phyloP scores from a whole-genome alignment of 2,329 filamentous ascomycete genomes.

The Amesomyces nigricolor region DNA sequence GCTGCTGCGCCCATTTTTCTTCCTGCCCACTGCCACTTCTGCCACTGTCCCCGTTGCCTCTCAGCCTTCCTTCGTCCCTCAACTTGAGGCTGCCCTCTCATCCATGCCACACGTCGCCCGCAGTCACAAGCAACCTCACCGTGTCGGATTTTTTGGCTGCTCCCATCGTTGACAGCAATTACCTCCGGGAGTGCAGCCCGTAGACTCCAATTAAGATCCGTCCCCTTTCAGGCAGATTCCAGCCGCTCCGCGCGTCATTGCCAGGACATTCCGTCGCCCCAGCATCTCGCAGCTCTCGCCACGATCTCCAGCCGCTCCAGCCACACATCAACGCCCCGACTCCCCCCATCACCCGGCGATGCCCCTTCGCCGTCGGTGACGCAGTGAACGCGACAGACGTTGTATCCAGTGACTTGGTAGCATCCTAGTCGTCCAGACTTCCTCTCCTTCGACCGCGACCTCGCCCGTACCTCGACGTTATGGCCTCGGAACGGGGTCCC shows the following conservation, averaged over 20 bases:
- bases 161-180: neutral
- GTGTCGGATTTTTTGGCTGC: neutral
- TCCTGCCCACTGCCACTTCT: neutral
- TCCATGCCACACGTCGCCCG: slow-evolving; percentile 1
- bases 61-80: slow-evolving; percentile 16
- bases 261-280: slow-evolving; percentile 7
- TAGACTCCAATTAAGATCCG: slow-evolving; percentile 7
- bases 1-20: slow-evolving; percentile 21
- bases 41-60: slow-evolving; percentile 8
- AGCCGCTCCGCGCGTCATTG: slow-evolving; percentile 1
- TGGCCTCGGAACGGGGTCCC: slow-evolving; percentile 50
- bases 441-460: neutral
- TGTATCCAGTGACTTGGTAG: slow-evolving; percentile 1
- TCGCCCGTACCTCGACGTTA: slow-evolving; percentile 30
- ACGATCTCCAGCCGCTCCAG: slow-evolving; percentile 35
- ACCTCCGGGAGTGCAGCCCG: neutral
- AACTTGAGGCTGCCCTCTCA: slow-evolving; percentile 14
- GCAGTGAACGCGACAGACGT: slow-evolving; percentile 13
- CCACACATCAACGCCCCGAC: slow-evolving; percentile 30
- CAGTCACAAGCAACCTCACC: neutral
- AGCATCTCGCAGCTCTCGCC: slow-evolving; percentile 29
- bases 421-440: slow-evolving; percentile 15
- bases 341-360: slow-evolving; percentile 25
- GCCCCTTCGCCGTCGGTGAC: slow-evolving; percentile 23
- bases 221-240: neutral